Conservation (phyloP, 2,329 filamentous ascomycete species). For the Sporothrix luriei region DNA sequence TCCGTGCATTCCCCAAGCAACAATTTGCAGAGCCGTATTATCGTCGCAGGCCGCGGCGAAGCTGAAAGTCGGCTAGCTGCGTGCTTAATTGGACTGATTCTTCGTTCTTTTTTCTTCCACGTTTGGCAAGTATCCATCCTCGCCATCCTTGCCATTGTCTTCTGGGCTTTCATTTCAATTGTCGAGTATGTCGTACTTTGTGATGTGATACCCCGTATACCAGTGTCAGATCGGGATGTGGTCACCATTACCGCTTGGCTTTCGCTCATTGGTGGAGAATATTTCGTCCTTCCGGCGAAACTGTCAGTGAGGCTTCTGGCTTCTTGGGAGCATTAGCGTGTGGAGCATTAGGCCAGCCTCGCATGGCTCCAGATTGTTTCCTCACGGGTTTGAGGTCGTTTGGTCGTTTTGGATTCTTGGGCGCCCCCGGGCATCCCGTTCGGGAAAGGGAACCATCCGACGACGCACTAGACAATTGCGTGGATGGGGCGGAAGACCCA, state of each 20-base stretch:
- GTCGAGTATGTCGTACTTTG: background rate
- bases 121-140: background rate
- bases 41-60: background rate
- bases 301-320: background rate
- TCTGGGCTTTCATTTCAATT: background rate
- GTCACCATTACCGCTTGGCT: background rate
- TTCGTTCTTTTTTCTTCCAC: background rate
- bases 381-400: background rate
- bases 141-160: background rate
- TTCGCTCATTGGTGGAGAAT: slow-evolving; percentile 35
- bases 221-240: slow-evolving; percentile 21
- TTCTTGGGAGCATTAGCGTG: slow-evolving; percentile 30
- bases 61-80: slow-evolving; percentile 10
- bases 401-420: slow-evolving; percentile 12
- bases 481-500: background rate
- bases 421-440: slow-evolving; percentile 8
- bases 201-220: background rate
- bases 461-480: background rate
- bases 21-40: background rate
- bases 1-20: background rate
- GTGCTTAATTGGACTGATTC: background rate
- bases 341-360: slow-evolving; percentile 30
- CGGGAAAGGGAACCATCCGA: slow-evolving; percentile 7
- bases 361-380: slow-evolving; percentile 5
- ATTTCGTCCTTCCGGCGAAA: slow-evolving; percentile 32